Base-by-base conservation (phyloP, 305 asterid genomes). In the Nicotiana rustica region DNA sequence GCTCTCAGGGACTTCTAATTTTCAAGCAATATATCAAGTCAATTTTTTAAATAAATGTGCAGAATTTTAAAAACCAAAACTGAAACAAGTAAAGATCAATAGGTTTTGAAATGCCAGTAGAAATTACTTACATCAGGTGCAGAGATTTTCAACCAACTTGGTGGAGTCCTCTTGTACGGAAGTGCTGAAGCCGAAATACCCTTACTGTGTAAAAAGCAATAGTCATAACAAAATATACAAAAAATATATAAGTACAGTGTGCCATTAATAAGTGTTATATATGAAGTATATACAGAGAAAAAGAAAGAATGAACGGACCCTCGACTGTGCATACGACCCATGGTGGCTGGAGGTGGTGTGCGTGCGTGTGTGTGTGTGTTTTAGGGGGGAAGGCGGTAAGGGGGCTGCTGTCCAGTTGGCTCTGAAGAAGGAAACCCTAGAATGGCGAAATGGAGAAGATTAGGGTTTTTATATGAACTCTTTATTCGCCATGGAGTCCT, bases 131-230 rank as follows among this genome's bases (percentile, higher is more conserved):
- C 87, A 79, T 86, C 89, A 60, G 83, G 89, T 71, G 89, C 56
- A 66, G 88, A 82, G 36, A 81, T 84, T 69, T 88, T 88, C n/a
- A 85, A 86, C 90, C 88, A 87, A 60, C 87, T 87, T 2, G 87
- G 90, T 41, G 88, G 87, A 47, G 88, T 87, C 75, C 90, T 67
- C 87, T 85, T 85, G 81, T 87, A 87, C 5, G 90, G 90, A 15
- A 87, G 82, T 15, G 88, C 90, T 18, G 90, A 85, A 29, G 87
- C 86, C 18, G 86, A 88, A 57, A 88, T 84, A 79, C 89, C 90
- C 87, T 87, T 87, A 29, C 90, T 87, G 83, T 57, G 38, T 29
- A 38, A 57, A 66, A 64, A 79, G 71, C 38, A 44, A 71, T 19
- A 44, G 6, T 71, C 61, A 17, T 33, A 44, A 44, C 3, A 41